Evolutionary conservation across 805 yeast genomes (phyloP), one percentile per base, ranked within the genome.

Genomic region (Debaryomyces prosopidis): DNA sequence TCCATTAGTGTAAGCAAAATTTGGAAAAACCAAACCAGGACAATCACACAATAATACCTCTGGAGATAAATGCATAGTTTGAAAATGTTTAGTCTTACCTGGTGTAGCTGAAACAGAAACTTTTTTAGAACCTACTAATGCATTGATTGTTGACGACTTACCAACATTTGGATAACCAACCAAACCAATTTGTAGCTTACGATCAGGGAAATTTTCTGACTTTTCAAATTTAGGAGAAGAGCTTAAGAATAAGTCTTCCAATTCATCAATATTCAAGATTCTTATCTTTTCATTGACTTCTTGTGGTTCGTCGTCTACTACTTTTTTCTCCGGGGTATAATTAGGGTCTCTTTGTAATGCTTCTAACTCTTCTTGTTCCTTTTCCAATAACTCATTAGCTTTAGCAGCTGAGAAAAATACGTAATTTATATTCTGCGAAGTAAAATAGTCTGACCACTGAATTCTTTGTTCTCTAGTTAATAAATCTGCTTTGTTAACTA

Each of bases 51-150:
- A 75, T 54, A 90, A 77, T 2, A 94, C 94, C 31, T 85, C 77
- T 42, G 86, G 87, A 1, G 96, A 82, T 37, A 94, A 76, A 60
- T 82, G 80, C 50, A 94, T 91, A 1, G 99, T 94, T 73, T 94
- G 99, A 77, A 94, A 94, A 76, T 94, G 99, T 65, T 94, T 94
- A 11, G 99, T 94, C 65, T 94, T 94, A 73, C 99, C 99, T 11
- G 99, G 99, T 1, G 99, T 94, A 1, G 98, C 78, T 2, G 98
- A 92, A 32, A 94, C 99, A 2, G 97, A 90, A n/a, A 94, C 99
- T 65, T 89, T 91, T 62, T 94, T 94, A 15, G 97, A 83, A 11
- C 99, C 99, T 38, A 92, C 94, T 35, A 94, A 75, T 0, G 99
- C 97, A 66, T 94, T 94, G 58, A 94, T 94, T 1, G 98, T 94